A percentile compares a stretch with the other conserved stretches of the same genome.
Evolutionary conservation across 2,329 filamentous ascomycete species (phyloP).

Genomic region (Byssochlamys sp.): DNA sequence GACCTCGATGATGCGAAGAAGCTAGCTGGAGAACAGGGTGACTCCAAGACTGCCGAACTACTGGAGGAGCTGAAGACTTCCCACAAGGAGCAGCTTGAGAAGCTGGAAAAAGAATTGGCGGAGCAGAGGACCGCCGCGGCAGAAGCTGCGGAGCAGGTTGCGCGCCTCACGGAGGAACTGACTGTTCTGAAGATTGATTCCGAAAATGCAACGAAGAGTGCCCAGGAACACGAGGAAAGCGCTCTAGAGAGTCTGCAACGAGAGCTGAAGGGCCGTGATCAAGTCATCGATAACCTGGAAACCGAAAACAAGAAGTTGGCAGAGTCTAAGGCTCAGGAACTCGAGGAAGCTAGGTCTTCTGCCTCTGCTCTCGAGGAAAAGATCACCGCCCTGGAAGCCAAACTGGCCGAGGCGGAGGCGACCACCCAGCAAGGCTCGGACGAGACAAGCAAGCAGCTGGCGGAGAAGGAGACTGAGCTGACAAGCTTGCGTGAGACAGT

Average conservation of each 20-base stretch:
- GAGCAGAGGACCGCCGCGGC: conserved; percentile 23
- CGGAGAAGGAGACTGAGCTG: conserved; percentile 29
- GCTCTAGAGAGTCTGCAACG: conserved; percentile 21
- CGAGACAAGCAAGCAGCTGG: conserved; percentile 17
- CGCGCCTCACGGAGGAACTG: conserved; percentile 21
- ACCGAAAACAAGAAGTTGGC: conserved; percentile 27
- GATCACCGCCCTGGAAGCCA: conserved; percentile 24
- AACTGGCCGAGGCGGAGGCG: conserved; percentile 25
- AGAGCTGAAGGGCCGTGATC: conserved; percentile 27
- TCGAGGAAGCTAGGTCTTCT: conserved; percentile 21
- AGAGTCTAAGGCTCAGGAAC: conserved; percentile 27
- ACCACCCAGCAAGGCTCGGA: conserved; percentile 16
- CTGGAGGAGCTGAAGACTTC: conserved; percentile 29
- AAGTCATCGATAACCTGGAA: conserved; percentile 31
- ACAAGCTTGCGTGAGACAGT: conserved; percentile 23
- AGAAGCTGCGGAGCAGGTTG: conserved; percentile 20
- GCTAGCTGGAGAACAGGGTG: conserved; percentile 25
- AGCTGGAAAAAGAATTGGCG: conserved; percentile 25
- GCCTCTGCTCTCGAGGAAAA: conserved; percentile 24
- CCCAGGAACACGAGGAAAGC: conserved; percentile 22
- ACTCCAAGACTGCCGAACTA: conserved; percentile 24
- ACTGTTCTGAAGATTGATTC: conserved; percentile 19
- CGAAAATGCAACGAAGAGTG: conserved; percentile 17
- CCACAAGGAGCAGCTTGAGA: conserved; percentile 27
- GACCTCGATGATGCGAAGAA: conserved; percentile 32